These are phyloP conservation scores for Auxenochlorella pyrenoidosa DNA, from an alignment of 139 green algal genomes.

Conservation along the genomic window DNA sequence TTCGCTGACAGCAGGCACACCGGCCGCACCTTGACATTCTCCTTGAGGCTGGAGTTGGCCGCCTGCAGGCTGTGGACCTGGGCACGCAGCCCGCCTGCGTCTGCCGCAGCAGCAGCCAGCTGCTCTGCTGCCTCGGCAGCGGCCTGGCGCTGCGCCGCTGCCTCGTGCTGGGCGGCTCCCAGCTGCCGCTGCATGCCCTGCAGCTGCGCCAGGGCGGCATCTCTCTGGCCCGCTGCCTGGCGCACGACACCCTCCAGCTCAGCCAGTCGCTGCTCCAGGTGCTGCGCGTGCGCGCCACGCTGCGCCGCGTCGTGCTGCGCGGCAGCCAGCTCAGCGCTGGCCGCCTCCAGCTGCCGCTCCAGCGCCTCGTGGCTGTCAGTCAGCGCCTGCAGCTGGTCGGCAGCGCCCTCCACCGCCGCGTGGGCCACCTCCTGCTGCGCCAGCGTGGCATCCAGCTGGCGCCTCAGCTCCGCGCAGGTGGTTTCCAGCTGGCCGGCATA, in stretches of 20 bases:
- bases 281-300: not conserved
- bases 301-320: not conserved
- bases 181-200: not conserved
- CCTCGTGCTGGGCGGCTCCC: slow-evolving; percentile 5
- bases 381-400: slow-evolving; percentile 30
- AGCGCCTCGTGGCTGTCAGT: slow-evolving; percentile 3
- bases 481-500: slow-evolving; percentile 15
- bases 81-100: not conserved
- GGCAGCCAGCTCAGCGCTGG: not conserved
- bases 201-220: not conserved
- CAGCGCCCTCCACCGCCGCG: slow-evolving; percentile 8
- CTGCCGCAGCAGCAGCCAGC: not conserved
- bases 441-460: slow-evolving; percentile 27
- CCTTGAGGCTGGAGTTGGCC: not conserved
- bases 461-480: not conserved
- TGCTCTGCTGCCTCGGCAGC: not conserved
- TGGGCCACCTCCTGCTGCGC: slow-evolving; percentile 26
- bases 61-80: slow-evolving; percentile 12
- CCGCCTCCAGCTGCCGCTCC: slow-evolving; percentile 7
- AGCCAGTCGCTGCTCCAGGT: not conserved
- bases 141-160: slow-evolving; percentile 10
- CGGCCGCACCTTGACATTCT: slow-evolving; percentile 17
- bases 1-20: not conserved
- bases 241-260: not conserved
- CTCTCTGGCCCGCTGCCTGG: not conserved